Evolutionary conservation across 768 basidiomycete genomes (phyloP), one percentile per base, ranked within the genome.

Genomic region (Lentinus brumalis): DNA sequence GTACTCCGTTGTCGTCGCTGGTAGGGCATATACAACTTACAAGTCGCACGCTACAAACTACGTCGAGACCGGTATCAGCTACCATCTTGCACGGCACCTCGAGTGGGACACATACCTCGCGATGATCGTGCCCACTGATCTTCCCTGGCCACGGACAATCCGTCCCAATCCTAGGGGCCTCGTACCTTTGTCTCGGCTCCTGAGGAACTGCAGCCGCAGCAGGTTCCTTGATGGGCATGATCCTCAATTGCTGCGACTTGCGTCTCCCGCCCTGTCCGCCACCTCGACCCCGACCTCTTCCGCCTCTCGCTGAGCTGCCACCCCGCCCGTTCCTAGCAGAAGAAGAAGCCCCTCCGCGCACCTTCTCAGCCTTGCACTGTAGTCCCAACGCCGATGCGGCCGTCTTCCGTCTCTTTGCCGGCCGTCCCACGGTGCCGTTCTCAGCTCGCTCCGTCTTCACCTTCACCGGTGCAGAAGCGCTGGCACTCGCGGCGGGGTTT

Each of bases 11-110:
- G 10, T 50, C 16, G 5, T 32, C 15, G 11, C 6, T 15, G 21
- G 21, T 15, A n/a, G 30, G 11, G 18, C n/a, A 39, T 12, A 30
- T 10, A 10, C 11, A 5, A 41, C 61, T 40, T 35, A 63, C 66
- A 55, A 61, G 11, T 67, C 66, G 18, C 66, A 67, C 30, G 50
- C 45, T 42, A 67, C 60, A 32, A 64, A 64, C 66, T 67, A 39
- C n/a, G n/a, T 4, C 21, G 35, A 15, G 35, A 49, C 49, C 15
- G 8, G 31, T 35, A 30, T 54, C 21, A 45, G n/a, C 6, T 18
- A 5, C 29, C 21, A 5, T 41, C 10, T 15, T n/a, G 4, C 15
- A 15, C 5, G n/a, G 9, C 16, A 10, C n/a, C 11, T 8, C 18
- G 11, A 40, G 5, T 9, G 2, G 5, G 38, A 7, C 5, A 61